A percentile compares a stretch with the other conserved stretches of the same genome.
phyloP scores from a whole-genome alignment of 1,284 basidiomycete genomes.

The Termitomyces sp. region DNA sequence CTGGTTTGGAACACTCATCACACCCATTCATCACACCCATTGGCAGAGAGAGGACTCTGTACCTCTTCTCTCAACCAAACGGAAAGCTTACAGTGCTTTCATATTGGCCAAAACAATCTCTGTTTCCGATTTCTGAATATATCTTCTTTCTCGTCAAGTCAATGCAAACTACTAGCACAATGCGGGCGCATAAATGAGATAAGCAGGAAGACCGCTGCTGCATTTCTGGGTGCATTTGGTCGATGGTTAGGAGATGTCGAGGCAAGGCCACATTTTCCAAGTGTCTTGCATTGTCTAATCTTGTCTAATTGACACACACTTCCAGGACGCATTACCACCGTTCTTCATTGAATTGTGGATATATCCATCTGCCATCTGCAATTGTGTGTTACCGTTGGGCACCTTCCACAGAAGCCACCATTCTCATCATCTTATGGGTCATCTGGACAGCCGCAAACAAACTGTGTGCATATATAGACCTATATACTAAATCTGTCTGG shows the following conservation, averaged over 20 bases:
- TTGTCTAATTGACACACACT: no score
- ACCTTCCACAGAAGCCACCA: conserved; percentile 68
- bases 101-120: conserved; percentile 90
- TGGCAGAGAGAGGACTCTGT: conserved; percentile 75
- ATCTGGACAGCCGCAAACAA: conserved; percentile 43
- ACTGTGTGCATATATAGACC: conserved; percentile 77
- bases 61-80: conserved; percentile 73
- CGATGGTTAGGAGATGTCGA: conserved; percentile 70
- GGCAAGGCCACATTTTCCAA: conserved; percentile 41
- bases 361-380: conserved; percentile 83
- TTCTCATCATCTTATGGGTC: conserved; percentile 53
- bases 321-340: conserved; percentile 62
- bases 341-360: conserved; percentile 93
- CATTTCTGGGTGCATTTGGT: conserved; percentile 81
- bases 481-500: conserved; percentile 76
- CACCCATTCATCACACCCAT: conserved; percentile 59
- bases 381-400: conserved; percentile 70
- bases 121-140: conserved; percentile 91
- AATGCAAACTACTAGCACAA: conserved; percentile 75
- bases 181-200: conserved; percentile 68
- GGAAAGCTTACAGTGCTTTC: conserved; percentile 86
- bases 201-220: conserved; percentile 55
- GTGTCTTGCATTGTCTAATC: conserved; percentile 3
- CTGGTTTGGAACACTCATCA: conserved; percentile 86
- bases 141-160: conserved; percentile 87